These are phyloP conservation scores for Arabidopsis thaliana DNA, from an alignment of 345 rosid species.

Conservation along the genomic window TAIR10.1 NC_003070.9:22632501-22633000, in stretches of 20 bases:
- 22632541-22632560: neutral
- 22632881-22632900: neutral
- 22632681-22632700: neutral
- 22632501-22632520: neutral
- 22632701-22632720: slow-evolving; percentile 2
- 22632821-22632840: slow-evolving; percentile 18
- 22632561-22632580: neutral
- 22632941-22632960: slow-evolving; percentile 30
- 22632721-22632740: slow-evolving; percentile 44
- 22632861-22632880: slow-evolving; percentile 13
- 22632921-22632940: slow-evolving; percentile 13
- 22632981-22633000: neutral
- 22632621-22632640: neutral
- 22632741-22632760: slow-evolving; percentile 39
- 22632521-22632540: slow-evolving; percentile 14
- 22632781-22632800: slow-evolving; percentile 31
- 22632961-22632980: slow-evolving; percentile 19
- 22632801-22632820: slow-evolving; percentile 41
- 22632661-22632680: neutral
- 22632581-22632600: neutral
- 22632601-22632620: neutral
- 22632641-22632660: neutral
- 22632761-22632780: slow-evolving; percentile 33
- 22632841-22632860: slow-evolving; percentile 20
- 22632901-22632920: neutral